Percentiles rank a stretch among this genome's conserved stretches.
Conservation (phyloP, 345 rosid species). For the Rhizophora apiculata region DNA sequence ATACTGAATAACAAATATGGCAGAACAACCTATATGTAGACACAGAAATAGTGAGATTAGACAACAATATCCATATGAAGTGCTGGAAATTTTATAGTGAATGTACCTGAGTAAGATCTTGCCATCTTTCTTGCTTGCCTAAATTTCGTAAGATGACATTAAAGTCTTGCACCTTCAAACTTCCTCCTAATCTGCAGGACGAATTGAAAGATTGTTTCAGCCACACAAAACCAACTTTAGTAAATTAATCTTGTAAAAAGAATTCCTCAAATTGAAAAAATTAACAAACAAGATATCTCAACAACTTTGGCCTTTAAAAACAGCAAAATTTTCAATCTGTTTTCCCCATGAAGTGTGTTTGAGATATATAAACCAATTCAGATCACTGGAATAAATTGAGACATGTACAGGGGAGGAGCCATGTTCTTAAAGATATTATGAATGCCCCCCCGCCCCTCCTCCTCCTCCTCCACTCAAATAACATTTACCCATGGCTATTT, state of each 20-base stretch:
- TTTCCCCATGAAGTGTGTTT: too few species aligned
- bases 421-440: too few species aligned
- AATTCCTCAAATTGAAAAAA: too few species aligned
- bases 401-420: too few species aligned
- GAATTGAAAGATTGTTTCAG: not conserved
- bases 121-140: slow-evolving; percentile 59
- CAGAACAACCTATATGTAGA: not conserved
- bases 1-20: not conserved
- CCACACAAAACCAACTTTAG: not conserved
- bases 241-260: not conserved
- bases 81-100: slow-evolving; percentile 3
- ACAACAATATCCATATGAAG: slow-evolving; percentile 3
- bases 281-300: too few species aligned
- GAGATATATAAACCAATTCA: too few species aligned
- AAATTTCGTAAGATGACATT: slow-evolving; percentile 69
- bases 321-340: too few species aligned
- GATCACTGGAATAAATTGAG: too few species aligned
- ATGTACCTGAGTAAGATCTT: slow-evolving; percentile 66
- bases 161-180: slow-evolving; percentile 76
- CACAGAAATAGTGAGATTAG: not conserved
- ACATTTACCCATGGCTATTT: too few species aligned
- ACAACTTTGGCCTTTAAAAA: too few species aligned
- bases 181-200: slow-evolving; percentile 41
- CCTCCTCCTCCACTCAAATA: too few species aligned
- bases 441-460: too few species aligned